Percentiles rank a stretch among this genome's conserved stretches.
These are phyloP conservation scores for Sabuloglossum arenarium DNA, from an alignment of 495 filamentous ascomycete species.

Conservation along the genomic window DNA sequence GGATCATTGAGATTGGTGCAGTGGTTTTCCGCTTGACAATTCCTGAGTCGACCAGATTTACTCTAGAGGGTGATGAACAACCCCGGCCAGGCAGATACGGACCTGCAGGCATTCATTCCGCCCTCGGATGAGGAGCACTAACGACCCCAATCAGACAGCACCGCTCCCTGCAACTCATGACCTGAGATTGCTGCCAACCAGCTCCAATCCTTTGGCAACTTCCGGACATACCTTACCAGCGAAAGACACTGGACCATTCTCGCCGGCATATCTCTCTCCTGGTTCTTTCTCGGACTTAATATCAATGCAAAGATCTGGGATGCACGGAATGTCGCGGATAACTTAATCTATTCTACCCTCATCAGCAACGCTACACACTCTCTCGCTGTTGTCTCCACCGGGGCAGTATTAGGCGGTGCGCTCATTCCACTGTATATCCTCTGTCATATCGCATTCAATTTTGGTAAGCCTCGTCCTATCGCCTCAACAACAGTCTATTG, in stretches of 20 bases:
- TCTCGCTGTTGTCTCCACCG: constrained; percentile 6
- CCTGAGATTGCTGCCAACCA: neutral
- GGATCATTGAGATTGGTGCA: constrained; percentile 37
- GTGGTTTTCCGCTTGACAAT: constrained; percentile 37
- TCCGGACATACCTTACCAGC: constrained; percentile 1
- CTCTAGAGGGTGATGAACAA: neutral
- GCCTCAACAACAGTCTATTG: too few species aligned
- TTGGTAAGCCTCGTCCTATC: too few species aligned
- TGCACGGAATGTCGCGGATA: neutral
- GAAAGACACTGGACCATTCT: constrained; percentile 32
- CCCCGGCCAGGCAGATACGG: too few species aligned
- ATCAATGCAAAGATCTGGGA: neutral
- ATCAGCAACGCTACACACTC: constrained; percentile 15
- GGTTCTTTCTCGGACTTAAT: constrained; percentile 28
- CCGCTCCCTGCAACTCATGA: neutral
- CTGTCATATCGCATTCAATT: too few species aligned
- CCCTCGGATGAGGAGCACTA: too few species aligned
- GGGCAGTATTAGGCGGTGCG: constrained; percentile 20
- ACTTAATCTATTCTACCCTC: neutral
- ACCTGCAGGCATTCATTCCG: too few species aligned
- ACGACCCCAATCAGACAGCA: too few species aligned
- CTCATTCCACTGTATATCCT: too few species aligned
- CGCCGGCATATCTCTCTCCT: constrained; percentile 24
- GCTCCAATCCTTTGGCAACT: neutral
- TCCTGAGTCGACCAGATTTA: constrained; percentile 22